Evolutionary conservation across 2,329 filamentous ascomycete species (phyloP).

Genomic region (Nothopassalora personata): DNA sequence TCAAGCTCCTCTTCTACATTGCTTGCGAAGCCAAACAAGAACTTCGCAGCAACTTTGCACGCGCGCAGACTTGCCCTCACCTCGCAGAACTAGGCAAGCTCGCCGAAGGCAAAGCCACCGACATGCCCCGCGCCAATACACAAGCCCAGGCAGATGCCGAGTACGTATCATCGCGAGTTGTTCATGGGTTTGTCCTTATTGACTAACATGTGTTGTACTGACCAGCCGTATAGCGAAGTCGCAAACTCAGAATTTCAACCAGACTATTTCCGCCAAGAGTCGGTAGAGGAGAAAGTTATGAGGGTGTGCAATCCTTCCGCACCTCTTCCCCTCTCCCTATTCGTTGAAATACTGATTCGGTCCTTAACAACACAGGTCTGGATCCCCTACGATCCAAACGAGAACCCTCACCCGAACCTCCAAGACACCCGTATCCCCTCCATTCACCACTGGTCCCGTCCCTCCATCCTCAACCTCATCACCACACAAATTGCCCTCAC

Average conservation of each 20-base stretch:
- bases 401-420: not conserved
- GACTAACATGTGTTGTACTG: not conserved
- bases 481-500: not conserved
- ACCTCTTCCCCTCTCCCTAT: not conserved
- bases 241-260: not conserved
- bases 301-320: not conserved
- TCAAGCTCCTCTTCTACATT: not conserved
- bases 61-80: not conserved
- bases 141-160: not conserved
- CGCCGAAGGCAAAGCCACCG: not conserved
- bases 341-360: not conserved
- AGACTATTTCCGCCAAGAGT: conserved; percentile 2
- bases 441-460: not conserved
- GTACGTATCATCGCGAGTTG: not conserved
- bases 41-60: not conserved
- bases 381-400: conserved; percentile 1
- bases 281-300: not conserved
- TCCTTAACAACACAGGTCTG: not conserved
- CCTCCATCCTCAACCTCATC: not conserved
- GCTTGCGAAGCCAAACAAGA: not conserved
- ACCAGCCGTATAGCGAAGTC: not conserved
- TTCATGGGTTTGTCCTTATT: not conserved
- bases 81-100: conserved; percentile 3
- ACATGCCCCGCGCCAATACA: not conserved
- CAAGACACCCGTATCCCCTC: not conserved